Percentiles rank a stretch among this genome's conserved stretches.
phyloP scores from a whole-genome alignment of 2,329 filamentous ascomycete species.

The Aspergillus novofumigatus region DNA sequence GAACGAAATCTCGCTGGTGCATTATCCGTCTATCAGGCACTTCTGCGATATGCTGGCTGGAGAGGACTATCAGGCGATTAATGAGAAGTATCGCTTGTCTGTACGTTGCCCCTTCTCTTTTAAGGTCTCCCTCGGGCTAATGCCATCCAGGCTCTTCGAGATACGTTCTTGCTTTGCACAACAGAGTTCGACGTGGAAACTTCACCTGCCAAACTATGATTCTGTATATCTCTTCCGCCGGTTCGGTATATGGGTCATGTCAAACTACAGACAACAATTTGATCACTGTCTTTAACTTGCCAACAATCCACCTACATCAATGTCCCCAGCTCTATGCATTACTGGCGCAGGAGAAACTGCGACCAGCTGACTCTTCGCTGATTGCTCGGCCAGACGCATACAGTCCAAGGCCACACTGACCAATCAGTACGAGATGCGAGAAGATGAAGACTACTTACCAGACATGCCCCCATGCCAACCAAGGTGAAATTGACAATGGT shows the following conservation, averaged over 20 bases:
- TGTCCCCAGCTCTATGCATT: slow-evolving; percentile 9
- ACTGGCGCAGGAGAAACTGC: slow-evolving; percentile 25
- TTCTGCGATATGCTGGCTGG: slow-evolving; percentile 59
- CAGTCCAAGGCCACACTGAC: slow-evolving; percentile 23
- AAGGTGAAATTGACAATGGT: slow-evolving; percentile 21
- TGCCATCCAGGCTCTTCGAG: slow-evolving; percentile 39
- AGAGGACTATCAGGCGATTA: slow-evolving; percentile 57
- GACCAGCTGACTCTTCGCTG: slow-evolving; percentile 18
- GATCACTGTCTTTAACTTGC: not conserved
- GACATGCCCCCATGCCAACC: slow-evolving; percentile 19
- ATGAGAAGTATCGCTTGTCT: slow-evolving; percentile 49
- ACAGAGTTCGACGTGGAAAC: slow-evolving; percentile 45
- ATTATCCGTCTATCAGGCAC: slow-evolving; percentile 59
- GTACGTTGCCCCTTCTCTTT: slow-evolving; percentile 18
- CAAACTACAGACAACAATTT: slow-evolving; percentile 36
- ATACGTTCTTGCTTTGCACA: slow-evolving; percentile 53
- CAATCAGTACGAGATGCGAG: not conserved
- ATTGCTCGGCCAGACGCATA: slow-evolving; percentile 25
- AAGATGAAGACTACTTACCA: slow-evolving; percentile 7
- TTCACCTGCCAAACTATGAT: slow-evolving; percentile 23
- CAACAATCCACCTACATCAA: no score
- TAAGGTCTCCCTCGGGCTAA: slow-evolving; percentile 1
- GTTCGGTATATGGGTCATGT: slow-evolving; percentile 42
- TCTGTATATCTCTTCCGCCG: slow-evolving; percentile 21
- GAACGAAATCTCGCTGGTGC: slow-evolving; percentile 62